Conservation (phyloP, 2,329 filamentous ascomycete species). For the Alternaria burnsii region DNA sequence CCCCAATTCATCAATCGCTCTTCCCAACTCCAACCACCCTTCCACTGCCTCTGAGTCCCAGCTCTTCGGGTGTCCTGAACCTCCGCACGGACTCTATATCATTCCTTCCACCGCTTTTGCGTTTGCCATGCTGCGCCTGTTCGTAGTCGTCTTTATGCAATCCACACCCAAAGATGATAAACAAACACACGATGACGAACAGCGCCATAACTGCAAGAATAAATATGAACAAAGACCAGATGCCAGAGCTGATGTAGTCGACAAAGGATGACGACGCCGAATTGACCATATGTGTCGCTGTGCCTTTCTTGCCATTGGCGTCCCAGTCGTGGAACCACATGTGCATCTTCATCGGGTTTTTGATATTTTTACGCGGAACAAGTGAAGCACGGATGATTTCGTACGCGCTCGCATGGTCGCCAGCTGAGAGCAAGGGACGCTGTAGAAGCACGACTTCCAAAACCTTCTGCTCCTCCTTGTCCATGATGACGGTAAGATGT, state of each 20-base stretch:
- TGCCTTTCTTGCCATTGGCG: conserved; percentile 39
- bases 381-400: conserved; percentile 39
- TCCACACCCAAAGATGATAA: conserved; percentile 38
- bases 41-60: conserved; percentile 35
- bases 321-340: conserved; percentile 47
- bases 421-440: conserved; percentile 33
- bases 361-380: conserved; percentile 10
- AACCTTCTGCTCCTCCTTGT: conserved; percentile 35
- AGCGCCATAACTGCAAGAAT: conserved; percentile 32
- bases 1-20: conserved; percentile 35
- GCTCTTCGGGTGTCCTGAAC: conserved; percentile 40
- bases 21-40: conserved; percentile 45
- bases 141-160: conserved; percentile 40
- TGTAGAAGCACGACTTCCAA: conserved; percentile 40
- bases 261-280: conserved; percentile 18
- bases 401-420: conserved; percentile 26
- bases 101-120: conserved; percentile 11
- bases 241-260: conserved; percentile 31
- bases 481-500: conserved; percentile 23
- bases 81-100: conserved; percentile 36
- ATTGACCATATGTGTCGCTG: conserved; percentile 30
- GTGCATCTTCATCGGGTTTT: conserved; percentile 6
- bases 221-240: conserved; percentile 38
- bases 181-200: conserved; percentile 37
- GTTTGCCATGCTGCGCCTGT: conserved; percentile 38